Base-by-base conservation (phyloP, 2,329 filamentous ascomycete genomes). In the Fusarium sp. region DNA sequence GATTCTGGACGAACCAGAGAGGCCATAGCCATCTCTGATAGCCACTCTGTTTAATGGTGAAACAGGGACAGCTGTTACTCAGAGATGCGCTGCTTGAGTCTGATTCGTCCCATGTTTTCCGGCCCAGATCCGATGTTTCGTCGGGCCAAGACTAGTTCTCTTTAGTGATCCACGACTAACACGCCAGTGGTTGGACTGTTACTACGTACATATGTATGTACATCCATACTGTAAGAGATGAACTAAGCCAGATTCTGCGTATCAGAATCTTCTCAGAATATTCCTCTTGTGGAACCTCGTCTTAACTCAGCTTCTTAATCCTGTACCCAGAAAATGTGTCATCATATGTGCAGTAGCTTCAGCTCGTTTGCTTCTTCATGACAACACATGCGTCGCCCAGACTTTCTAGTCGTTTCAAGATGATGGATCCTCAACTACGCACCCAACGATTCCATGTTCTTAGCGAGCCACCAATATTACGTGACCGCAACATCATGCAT, bases 361-460 rank as follows among this genome's bases (percentile, higher is more conserved):
- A 63, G 53, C 49, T 63, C 21, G 19, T 8, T 31, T 43, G 48
- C 50, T 18, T 52, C 39, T 14, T 52, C 34, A 45, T 69, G 67
- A 67, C 67, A 70, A 65, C 67, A 62, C 67, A 70, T 65, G 55
- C 67, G 49, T 68, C 41, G 67, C 67, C 64, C 30, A 65, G 67
- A 26, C 58, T 55, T 34, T 50, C 45, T 57, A 46, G 58, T 49
- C 30, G 67, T 71, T 70, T 71, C 67, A 71, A 63, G 39, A 55
- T 37, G 48, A 68, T 69, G 67, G 63, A 67, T 23, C 63, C 51
- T 57, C 31, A 46, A 39, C 49, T 45, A 41, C 18, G 44, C 45
- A 63, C 44, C 50, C 44, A 64, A 59, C 63, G 42, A 42, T 54
- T 48, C 62, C 43, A 45, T 26, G 39, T 39, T 23, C 53, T 57